Evolutionary conservation across 2,329 filamentous ascomycete species (phyloP), one percentile per base, ranked within the genome.

Genomic region (Aspergillus sp.): DNA sequence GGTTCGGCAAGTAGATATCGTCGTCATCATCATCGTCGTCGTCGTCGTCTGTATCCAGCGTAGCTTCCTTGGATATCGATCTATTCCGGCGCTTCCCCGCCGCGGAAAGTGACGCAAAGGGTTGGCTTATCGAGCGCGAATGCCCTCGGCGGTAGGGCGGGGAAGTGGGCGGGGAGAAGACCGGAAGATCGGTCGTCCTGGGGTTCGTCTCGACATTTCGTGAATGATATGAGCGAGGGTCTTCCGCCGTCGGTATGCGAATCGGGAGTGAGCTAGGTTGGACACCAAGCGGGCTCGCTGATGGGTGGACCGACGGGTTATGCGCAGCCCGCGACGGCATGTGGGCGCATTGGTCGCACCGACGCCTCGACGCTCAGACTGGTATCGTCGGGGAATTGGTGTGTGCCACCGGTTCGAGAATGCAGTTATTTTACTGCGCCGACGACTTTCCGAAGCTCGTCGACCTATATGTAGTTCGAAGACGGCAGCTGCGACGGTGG

Each of bases 101-200:
- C 64, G 79, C 78, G 34, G 85, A 83, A 72, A 93, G 77, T 19
- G 87, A 88, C 7, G 91, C 89, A 66, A 94, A 90, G 11, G 91
- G 91, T 71, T 94, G 89, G 82, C 91, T 95, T 80, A 90, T 86
- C 59, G 91, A 93, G 58, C 91, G 87, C 30, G 80, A 78, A 75
- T 89, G 87, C 17, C 71, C 71, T 48, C 72, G 72, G 23, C 66
- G 70, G 51, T 61, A 59, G n/a, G 67, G 62, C n/a, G 67, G 64
- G 19, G 64, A 61, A 30, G 57, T 61, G 13, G 66, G 64, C 17
- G 67, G 65, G 19, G 67, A 66, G 46, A 56, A 59, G n/a, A 65
- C 63, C 11, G 65, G 62, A 22, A 59, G 62, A 17, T 61, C 64
- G 48, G 64, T 71, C 65, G 70, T 64, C 46, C 68, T 60, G 5